phyloP scores from a whole-genome alignment of 2,329 filamentous ascomycete genomes.

The Celoporthe dispersa region DNA sequence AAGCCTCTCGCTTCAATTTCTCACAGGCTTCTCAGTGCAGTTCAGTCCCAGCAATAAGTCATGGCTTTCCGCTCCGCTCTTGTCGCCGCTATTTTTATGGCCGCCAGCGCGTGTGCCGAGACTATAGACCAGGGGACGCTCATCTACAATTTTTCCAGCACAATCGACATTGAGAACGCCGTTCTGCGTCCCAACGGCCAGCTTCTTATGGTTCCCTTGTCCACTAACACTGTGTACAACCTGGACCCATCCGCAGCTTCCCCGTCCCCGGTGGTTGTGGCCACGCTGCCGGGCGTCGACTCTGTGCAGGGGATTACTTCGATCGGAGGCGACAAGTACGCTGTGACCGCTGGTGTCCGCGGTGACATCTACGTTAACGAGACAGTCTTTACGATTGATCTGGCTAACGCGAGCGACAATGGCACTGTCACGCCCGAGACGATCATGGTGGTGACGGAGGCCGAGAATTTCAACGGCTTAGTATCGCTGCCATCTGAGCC shows the following conservation, averaged over 20 bases:
- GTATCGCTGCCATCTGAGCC: slow-evolving; percentile 22
- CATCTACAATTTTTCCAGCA: background rate
- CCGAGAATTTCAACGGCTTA: slow-evolving; percentile 28
- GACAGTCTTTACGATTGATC: slow-evolving; percentile 28
- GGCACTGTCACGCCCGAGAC: slow-evolving; percentile 14
- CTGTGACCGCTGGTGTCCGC: slow-evolving; percentile 19
- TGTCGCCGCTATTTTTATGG: slow-evolving; percentile 3
- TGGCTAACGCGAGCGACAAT: background rate
- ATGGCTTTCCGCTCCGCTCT: background rate
- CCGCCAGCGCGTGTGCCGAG: background rate
- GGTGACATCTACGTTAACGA: slow-evolving; percentile 28
- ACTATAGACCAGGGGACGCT: slow-evolving; percentile 7
- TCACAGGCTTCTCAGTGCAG: background rate
- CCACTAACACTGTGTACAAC: slow-evolving; percentile 12
- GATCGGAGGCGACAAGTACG: slow-evolving; percentile 20
- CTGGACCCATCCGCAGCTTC: slow-evolving; percentile 16
- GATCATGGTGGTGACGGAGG: slow-evolving; percentile 19
- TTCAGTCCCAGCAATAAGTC: background rate
- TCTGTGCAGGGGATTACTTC: slow-evolving; percentile 12
- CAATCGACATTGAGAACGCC: slow-evolving; percentile 18
- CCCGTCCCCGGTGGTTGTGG: slow-evolving; percentile 17
- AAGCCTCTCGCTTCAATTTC: background rate
- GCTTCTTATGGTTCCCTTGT: slow-evolving; percentile 15
- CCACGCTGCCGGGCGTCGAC: slow-evolving; percentile 13
- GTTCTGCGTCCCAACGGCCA: slow-evolving; percentile 19